These are phyloP conservation scores for Mortierella sp. DNA, from an alignment of 371 early-diverging fungal genomes.

Conservation along the genomic window DNA sequence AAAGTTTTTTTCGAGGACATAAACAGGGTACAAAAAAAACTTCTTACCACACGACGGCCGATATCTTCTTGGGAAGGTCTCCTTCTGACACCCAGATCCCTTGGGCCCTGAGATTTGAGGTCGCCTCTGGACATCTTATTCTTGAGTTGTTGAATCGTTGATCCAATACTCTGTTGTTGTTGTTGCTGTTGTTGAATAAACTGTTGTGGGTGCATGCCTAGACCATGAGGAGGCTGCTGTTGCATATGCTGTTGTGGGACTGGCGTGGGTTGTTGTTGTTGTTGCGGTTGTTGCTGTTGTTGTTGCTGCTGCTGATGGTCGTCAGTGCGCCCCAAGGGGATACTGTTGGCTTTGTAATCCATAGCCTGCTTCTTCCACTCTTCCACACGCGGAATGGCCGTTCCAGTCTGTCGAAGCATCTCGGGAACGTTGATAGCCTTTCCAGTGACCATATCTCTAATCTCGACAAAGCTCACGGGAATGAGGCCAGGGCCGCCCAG, in stretches of 20 bases:
- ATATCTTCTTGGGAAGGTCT: constrained; percentile 44
- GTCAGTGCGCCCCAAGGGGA: constrained; percentile 62
- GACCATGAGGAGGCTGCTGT: constrained; percentile 9
- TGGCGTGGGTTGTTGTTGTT: constrained; percentile 31
- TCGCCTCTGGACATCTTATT: constrained; percentile 46
- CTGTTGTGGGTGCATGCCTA: constrained; percentile 19
- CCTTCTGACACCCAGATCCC: constrained; percentile 13
- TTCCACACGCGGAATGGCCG: constrained; percentile 73
- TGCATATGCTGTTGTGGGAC: constrained; percentile 20
- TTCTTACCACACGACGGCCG: constrained; percentile 40
- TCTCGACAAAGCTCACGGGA: constrained; percentile 83
- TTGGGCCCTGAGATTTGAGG: constrained; percentile 25
- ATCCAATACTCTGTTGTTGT: constrained; percentile 31
- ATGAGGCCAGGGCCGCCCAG: constrained; percentile 83
- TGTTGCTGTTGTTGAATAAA: constrained; percentile 28
- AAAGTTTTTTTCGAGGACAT: neutral
- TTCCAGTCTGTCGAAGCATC: constrained; percentile 62
- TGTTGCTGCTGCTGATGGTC: constrained; percentile 33
- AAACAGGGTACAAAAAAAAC: neutral
- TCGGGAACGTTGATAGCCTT: constrained; percentile 69
- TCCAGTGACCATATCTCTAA: constrained; percentile 77
- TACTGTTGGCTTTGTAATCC: constrained; percentile 72
- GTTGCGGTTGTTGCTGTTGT: constrained; percentile 37
- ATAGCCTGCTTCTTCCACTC: constrained; percentile 82
- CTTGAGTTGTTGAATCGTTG: constrained; percentile 34